Percentiles rank a stretch among this genome's conserved stretches.
These are phyloP conservation scores for Cercospora berteroae DNA, from an alignment of 2,329 filamentous ascomycete species.

Conservation along the genomic window DNA sequence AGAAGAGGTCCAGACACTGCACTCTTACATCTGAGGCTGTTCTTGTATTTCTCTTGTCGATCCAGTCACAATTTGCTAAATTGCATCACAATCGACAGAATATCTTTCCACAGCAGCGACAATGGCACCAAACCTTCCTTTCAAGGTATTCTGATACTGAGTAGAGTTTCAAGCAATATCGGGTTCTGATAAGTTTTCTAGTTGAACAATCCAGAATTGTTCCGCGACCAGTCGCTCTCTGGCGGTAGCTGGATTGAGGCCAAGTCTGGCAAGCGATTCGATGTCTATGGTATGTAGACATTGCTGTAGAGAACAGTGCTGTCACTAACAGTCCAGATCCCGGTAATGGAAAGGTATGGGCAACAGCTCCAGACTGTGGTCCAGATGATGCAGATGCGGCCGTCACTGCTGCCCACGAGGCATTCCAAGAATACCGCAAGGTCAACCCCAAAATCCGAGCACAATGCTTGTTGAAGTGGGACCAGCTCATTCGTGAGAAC, in stretches of 20 bases:
- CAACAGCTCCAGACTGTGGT: conserved; percentile 48
- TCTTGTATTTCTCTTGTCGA: not conserved
- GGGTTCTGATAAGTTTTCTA: conserved; percentile 28
- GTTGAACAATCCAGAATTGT: conserved; percentile 55
- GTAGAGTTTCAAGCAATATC: not conserved
- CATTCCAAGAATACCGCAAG: conserved; percentile 61
- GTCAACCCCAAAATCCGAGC: conserved; percentile 61
- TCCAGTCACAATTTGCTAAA: not conserved
- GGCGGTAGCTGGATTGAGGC: conserved; percentile 57
- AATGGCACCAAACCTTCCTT: conserved; percentile 43
- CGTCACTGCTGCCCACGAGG: conserved; percentile 58
- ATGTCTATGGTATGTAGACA: conserved; percentile 49
- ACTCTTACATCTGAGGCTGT: not conserved
- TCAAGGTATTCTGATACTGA: conserved; percentile 41
- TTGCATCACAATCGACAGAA: conserved; percentile 13
- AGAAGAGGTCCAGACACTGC: conserved; percentile 4
- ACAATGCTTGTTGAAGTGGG: conserved; percentile 64
- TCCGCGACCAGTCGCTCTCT: conserved; percentile 55
- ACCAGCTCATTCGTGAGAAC: conserved; percentile 61
- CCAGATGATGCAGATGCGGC: conserved; percentile 61
- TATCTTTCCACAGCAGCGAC: not conserved
- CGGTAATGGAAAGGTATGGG: conserved; percentile 51
- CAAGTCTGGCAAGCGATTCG: conserved; percentile 57
- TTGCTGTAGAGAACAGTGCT: not conserved
- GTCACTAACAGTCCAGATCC: conserved; percentile 44